Conservation (phyloP, 2,329 filamentous ascomycete genomes). For the Sphaerulina musiva region DNA sequence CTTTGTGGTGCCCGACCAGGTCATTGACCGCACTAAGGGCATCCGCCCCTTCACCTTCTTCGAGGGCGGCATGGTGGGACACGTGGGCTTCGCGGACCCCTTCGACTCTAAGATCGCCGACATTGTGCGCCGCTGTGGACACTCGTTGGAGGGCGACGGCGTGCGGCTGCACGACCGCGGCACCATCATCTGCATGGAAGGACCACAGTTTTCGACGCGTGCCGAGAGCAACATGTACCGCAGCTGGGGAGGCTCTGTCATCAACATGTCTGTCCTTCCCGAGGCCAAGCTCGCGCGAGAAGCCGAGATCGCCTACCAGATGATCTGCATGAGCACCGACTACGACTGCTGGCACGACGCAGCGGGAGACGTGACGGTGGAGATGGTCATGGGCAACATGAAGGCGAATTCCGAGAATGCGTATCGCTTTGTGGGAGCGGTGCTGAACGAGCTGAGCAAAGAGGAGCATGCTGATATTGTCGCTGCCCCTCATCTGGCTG, state of each 20-base stretch:
- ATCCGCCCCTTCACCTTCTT: constrained; percentile 94
- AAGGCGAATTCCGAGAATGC: constrained; percentile 86
- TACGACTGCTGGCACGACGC: constrained; percentile 95
- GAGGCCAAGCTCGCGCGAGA: constrained; percentile 95
- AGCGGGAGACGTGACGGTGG: constrained; percentile 77
- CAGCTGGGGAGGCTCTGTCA: constrained; percentile 84
- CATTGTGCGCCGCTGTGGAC: constrained; percentile 71
- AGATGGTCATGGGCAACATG: constrained; percentile 98
- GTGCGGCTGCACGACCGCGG: constrained; percentile 78
- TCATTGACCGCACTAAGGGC: constrained; percentile 96
- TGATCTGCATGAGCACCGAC: constrained; percentile 99
- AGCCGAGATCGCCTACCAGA: constrained; percentile 93
- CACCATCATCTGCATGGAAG: constrained; percentile 92
- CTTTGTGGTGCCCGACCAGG: constrained; percentile 92
- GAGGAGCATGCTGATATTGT: constrained; percentile 71
- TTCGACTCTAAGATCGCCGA: constrained; percentile 75
- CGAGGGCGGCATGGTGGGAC: constrained; percentile 81
- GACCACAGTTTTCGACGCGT: constrained; percentile 94
- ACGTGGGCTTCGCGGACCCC: constrained; percentile 92
- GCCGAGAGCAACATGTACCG: constrained; percentile 95
- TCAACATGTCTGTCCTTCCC: constrained; percentile 96
- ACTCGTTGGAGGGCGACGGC: constrained; percentile 71
- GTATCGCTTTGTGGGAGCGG: constrained; percentile 72
- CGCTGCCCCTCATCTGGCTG: constrained; percentile 72
- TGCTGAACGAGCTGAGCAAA: constrained; percentile 77